phyloP scores from a whole-genome alignment of 2,329 filamentous ascomycete genomes.

The Albifimbria verrucaria region DNA sequence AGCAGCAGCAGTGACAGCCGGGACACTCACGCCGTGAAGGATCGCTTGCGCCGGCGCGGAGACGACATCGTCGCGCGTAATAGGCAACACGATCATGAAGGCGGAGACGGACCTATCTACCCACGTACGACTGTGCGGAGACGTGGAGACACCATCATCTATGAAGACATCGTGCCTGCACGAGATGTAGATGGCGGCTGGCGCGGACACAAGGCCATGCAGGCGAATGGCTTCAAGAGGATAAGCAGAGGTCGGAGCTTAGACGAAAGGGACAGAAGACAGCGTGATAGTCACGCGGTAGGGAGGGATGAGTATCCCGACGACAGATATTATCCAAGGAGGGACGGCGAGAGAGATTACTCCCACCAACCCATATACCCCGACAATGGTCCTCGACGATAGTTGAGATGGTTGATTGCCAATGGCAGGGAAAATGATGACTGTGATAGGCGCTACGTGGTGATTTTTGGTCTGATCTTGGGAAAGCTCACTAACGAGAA shows the following conservation, averaged over 20 bases:
- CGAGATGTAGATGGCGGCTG: background rate
- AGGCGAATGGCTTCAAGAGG: background rate
- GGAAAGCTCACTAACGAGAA: too few species aligned
- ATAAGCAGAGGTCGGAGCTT: background rate
- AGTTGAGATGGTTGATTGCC: too few species aligned
- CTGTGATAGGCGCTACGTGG: too few species aligned
- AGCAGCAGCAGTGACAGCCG: background rate
- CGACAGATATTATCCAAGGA: background rate
- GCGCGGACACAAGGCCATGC: background rate
- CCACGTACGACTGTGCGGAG: background rate
- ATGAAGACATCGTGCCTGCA: conserved; percentile 1
- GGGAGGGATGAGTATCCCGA: background rate
- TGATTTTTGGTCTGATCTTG: too few species aligned
- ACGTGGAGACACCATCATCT: background rate
- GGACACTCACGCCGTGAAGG: background rate
- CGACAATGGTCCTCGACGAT: background rate
- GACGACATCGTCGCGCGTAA: background rate
- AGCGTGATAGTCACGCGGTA: background rate
- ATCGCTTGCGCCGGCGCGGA: background rate
- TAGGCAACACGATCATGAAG: background rate
- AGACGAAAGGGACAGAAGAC: background rate
- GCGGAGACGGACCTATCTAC: background rate
- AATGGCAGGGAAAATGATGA: too few species aligned
- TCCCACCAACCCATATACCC: too few species aligned
- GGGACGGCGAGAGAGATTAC: background rate